Base-by-base conservation (phyloP, 768 basidiomycete species). In the Serendipita vermifera region DNA sequence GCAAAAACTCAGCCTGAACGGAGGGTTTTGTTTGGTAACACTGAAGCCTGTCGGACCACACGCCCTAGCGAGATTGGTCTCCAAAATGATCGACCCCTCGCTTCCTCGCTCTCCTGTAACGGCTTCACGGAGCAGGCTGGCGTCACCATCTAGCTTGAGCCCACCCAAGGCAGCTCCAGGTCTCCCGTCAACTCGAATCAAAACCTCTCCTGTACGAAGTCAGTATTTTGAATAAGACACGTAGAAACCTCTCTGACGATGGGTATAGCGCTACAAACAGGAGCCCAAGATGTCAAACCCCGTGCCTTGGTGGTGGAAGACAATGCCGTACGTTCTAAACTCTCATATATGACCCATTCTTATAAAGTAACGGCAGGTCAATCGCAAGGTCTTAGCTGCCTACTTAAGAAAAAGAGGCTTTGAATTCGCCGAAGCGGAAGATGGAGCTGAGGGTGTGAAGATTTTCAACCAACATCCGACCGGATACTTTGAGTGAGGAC, bases 31-130 rank as follows among this genome's bases (percentile, higher is more conserved):
- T 51, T 29, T 51, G 20, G 22, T 51, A 9, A 4, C 9, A 15
- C 46, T 51, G 46, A 51, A 51, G 22, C 46, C 46, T 26, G n/a
- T 51, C 27, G 46, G 46, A 9, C 46, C 46, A 9, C 46, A 51
- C 31, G 46, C 46, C 24, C 46, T 51, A 7, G 46, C 46, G 11
- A 15, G n/a, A 4, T 29, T 51, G 27, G n/a, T 51, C 46, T 51
- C 46, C 5, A 51, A 51, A 29, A 15, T 51, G 20, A 15, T 20
- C 20, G 46, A 51, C 31, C 20, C 9, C 7, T 22, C 46, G 9
- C 15, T 9, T 9, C 6, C 39, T 20, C 17, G 39, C 15, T n/a
- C 39, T 20, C 39, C 39, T 6, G 15, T 20, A 41, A n/a, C 39
- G n/a, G n/a, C n/a, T n/a, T n/a, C n/a, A n/a, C n/a, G n/a, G n/a